Base-by-base conservation (phyloP, 192 early-diverging fungal species). In the Coemansia sp. region DNA sequence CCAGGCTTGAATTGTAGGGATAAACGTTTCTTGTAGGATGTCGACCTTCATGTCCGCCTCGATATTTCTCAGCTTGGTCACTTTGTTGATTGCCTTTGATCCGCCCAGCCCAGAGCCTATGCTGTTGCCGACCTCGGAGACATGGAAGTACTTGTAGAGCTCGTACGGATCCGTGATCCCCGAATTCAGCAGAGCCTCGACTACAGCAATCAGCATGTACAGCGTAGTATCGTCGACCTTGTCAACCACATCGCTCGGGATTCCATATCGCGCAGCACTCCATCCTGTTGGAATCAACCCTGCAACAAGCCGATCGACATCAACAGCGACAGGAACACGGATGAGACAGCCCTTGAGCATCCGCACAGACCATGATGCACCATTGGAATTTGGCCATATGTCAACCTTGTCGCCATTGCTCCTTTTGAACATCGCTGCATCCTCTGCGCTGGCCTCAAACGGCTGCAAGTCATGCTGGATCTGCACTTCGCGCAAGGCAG, bases 121-220 rank as follows among this genome's bases (percentile, higher is more conserved):
- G 30, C 87, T 86, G 83, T 91, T 97, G 50, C 95, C 95, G 45
- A 97, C 86, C 67, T 97, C 94, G 47, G 90, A 91, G 30, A 97
- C 93, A 65, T 97, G 95, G 57, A 97, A 89, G 64, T 95, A 94
- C 76, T 93, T 83, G 84, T 91, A 97, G 79, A 97, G 91, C 81
- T 97, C 94, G 83, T 95, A 97, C 13, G 95, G 95, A 81, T 97
- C 95, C 28, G 93, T 94, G 28, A 97, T 89, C 79, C 95, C 95
- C 59, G 91, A 89, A 27, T 89, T 84, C 50, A 94, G 79, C 41
- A 97, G 83, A 7, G 95, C 93, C 74, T 97, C 95, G 17, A 94
- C 95, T 44, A 92, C 95, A 15, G 94, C 86, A 42, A 97, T 89
- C 44, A 97, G 69, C 58, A 86, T 85, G 75, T 88, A 97, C 31